phyloP scores from a whole-genome alignment of 139 green algal species.

The Chlorella sp. region DNA sequence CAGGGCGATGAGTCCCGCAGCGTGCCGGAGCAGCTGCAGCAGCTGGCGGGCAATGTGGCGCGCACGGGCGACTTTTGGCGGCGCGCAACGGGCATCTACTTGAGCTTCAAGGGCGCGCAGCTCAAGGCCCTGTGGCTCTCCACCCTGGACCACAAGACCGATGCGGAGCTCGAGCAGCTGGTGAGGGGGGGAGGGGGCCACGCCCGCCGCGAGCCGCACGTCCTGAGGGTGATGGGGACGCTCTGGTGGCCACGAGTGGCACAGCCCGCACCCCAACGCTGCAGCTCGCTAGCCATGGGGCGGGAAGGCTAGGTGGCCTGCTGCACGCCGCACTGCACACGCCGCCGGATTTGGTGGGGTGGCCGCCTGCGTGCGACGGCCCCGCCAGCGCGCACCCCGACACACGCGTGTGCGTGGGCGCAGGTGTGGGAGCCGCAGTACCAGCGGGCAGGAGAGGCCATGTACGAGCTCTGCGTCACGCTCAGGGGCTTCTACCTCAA shows the following conservation, averaged over 20 bases:
- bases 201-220: no score
- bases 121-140: background rate
- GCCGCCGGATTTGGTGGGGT: background rate
- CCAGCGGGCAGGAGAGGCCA: conserved; percentile 56
- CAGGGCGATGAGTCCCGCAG: no score
- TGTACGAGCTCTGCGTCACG: conserved; percentile 78
- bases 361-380: background rate
- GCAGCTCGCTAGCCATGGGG: conserved; percentile 15
- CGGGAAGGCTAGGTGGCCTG: conserved; percentile 12
- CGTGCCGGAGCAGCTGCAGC: no score
- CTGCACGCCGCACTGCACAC: background rate
- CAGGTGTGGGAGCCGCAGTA: conserved; percentile 72
- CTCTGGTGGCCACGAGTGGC: background rate
- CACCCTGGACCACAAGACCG: background rate
- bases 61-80: conserved; percentile 73
- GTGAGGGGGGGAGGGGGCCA: background rate
- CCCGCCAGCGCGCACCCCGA: background rate
- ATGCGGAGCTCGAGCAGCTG: background rate
- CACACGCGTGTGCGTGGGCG: background rate
- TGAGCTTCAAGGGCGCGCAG: conserved; percentile 59
- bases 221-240: background rate
- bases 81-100: conserved; percentile 64
- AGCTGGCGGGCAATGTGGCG: conserved; percentile 13
- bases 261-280: background rate
- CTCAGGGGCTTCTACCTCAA: conserved; percentile 89